A percentile compares a stretch with the other conserved stretches of the same genome.
Conservation (phyloP, 352 stramenopile genomes). For the Phytophthora rubi region DNA sequence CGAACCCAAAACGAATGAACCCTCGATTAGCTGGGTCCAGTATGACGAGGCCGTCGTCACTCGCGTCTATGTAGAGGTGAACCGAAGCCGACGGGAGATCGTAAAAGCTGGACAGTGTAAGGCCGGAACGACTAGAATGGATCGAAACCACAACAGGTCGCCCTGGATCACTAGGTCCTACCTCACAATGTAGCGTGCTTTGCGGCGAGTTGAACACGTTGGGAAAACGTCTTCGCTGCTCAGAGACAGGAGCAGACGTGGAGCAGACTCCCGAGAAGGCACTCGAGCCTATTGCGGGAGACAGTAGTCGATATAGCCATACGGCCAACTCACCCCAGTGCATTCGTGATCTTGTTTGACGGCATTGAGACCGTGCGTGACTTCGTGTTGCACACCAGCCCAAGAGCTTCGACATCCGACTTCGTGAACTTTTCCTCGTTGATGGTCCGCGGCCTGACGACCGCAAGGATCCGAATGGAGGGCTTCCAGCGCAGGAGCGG, state of each 20-base stretch:
- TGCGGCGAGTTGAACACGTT: too few relatives aligned
- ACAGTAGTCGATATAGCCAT: not conserved
- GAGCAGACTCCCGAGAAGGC: not conserved
- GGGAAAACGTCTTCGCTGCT: too few relatives aligned
- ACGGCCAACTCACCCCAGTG: not conserved
- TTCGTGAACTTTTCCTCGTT: constrained; percentile 37
- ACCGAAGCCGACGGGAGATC: not conserved
- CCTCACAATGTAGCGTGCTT: too few relatives aligned
- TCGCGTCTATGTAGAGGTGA: not conserved
- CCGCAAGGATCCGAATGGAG: constrained; percentile 23
- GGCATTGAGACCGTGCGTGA: not conserved
- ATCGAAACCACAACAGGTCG: not conserved
- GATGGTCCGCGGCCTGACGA: constrained; percentile 16
- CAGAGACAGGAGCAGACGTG: not conserved
- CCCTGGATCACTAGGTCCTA: not conserved
- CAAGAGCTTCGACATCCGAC: constrained; percentile 3
- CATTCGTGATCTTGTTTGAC: not conserved
- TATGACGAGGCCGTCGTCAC: not conserved
- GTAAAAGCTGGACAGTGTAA: not conserved
- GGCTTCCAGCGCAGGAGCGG: not conserved
- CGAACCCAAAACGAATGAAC: not conserved
- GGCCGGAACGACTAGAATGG: not conserved
- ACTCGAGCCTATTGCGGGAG: not conserved
- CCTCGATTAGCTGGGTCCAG: not conserved
- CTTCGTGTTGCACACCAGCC: not conserved